phyloP scores from a whole-genome alignment of 2,329 filamentous ascomycete species.

The Lasiodiplodia gonubiensis region DNA sequence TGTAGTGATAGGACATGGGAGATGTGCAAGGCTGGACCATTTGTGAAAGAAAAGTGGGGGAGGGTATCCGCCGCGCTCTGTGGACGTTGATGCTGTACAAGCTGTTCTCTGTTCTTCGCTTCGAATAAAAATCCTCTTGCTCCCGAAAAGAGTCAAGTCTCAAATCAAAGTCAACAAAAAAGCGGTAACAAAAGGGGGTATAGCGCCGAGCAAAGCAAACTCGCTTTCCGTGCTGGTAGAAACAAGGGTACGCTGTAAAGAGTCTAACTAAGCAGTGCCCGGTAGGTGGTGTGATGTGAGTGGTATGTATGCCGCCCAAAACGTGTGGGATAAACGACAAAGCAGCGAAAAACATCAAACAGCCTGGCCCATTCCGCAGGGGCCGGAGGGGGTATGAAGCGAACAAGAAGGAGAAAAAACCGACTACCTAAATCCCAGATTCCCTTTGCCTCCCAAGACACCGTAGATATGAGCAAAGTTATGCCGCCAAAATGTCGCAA shows the following conservation, averaged over 20 bases:
- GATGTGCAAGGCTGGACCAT: slow-evolving; percentile 11
- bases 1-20: slow-evolving; percentile 11
- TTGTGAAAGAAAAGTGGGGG: slow-evolving; percentile 13
- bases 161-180: slow-evolving; percentile 23
- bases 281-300: slow-evolving; percentile 23
- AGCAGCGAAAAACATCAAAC: slow-evolving; percentile 23
- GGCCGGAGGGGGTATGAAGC: slow-evolving; percentile 29
- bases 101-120: slow-evolving; percentile 20
- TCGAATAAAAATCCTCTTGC: slow-evolving; percentile 1
- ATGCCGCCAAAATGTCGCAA: slow-evolving; percentile 26
- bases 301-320: slow-evolving; percentile 23
- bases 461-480: slow-evolving; percentile 23
- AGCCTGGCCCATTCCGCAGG: slow-evolving; percentile 22
- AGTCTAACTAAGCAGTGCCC: slow-evolving; percentile 21
- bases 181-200: slow-evolving; percentile 26
- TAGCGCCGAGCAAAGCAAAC: slow-evolving; percentile 27
- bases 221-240: slow-evolving; percentile 27
- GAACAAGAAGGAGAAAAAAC: slow-evolving; percentile 28
- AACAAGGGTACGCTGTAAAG: slow-evolving; percentile 24
- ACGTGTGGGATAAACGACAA: slow-evolving; percentile 8
- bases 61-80: slow-evolving; percentile 10
- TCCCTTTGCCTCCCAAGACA: slow-evolving; percentile 21
- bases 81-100: slow-evolving; percentile 22
- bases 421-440: slow-evolving; percentile 25
- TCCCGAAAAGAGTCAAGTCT: slow-evolving; percentile 12